These are phyloP conservation scores for Linum usitatissimum DNA, from an alignment of 345 rosid genomes.

Conservation along the genomic window DNA sequence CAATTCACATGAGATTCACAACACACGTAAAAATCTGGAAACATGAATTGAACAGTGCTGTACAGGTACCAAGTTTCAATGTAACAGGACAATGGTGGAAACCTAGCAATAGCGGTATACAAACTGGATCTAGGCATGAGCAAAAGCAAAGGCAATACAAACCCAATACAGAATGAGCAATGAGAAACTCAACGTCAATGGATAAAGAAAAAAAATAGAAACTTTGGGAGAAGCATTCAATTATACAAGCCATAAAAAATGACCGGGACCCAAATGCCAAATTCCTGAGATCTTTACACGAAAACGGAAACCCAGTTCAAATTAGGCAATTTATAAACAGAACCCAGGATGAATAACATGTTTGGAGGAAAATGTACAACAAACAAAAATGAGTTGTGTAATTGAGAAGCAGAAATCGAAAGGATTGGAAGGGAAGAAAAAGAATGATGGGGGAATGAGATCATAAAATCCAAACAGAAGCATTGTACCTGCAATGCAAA, in stretches of 20 bases:
- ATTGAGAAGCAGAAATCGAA: background rate
- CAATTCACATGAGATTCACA: background rate
- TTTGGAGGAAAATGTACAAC: background rate
- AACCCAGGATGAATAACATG: background rate
- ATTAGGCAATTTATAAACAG: background rate
- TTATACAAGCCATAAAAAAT: too few relatives aligned
- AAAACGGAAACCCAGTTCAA: background rate
- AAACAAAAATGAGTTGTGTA: background rate
- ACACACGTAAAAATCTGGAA: background rate
- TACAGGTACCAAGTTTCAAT: too few relatives aligned
- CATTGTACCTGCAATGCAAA: background rate
- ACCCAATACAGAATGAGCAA: background rate
- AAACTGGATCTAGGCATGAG: background rate
- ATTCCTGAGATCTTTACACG: background rate
- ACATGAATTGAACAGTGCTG: background rate
- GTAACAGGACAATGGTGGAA: too few relatives aligned
- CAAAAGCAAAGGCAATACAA: background rate
- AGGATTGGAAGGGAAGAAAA: background rate
- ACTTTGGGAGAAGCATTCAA: background rate
- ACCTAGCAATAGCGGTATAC: too few relatives aligned
- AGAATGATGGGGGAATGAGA: background rate
- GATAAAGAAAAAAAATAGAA: too few relatives aligned
- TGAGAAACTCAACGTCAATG: background rate
- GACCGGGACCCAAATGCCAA: background rate
- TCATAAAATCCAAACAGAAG: background rate